A percentile compares a stretch with the other conserved stretches of the same genome.
Conservation (phyloP, 345 rosid genomes). For the Bruguiera gymnorhiza region DNA sequence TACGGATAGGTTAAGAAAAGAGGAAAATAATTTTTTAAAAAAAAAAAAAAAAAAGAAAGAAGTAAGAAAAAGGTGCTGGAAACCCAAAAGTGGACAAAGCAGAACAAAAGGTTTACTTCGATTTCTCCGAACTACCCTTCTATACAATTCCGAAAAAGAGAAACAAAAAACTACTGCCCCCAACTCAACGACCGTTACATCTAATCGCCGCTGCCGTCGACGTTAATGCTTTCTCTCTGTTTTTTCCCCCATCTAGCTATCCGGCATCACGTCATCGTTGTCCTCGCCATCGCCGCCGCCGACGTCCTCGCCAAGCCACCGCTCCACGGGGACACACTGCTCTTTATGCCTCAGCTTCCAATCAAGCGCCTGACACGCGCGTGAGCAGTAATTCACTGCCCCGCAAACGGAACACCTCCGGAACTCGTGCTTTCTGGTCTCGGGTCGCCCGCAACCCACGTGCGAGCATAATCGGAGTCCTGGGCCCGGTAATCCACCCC, state of each 20-base stretch:
- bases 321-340: slow-evolving; percentile 68
- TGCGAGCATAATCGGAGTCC: slow-evolving; percentile 83
- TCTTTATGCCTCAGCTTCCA: slow-evolving; percentile 90
- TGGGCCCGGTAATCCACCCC: slow-evolving; percentile 37
- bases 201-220: slow-evolving; percentile 4
- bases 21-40: no score
- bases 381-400: slow-evolving; percentile 86
- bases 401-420: slow-evolving; percentile 95
- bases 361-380: slow-evolving; percentile 96
- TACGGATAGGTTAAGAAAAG: slow-evolving; percentile 2
- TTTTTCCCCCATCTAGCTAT: slow-evolving; percentile 21
- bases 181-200: slow-evolving; percentile 19
- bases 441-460: slow-evolving; percentile 83
- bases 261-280: slow-evolving; percentile 34
- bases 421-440: slow-evolving; percentile 87
- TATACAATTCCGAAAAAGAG: slow-evolving; percentile 18
- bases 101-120: slow-evolving; percentile 7
- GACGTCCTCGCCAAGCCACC: slow-evolving; percentile 56
- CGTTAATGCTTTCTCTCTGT: neutral
- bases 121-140: slow-evolving; percentile 22
- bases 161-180: slow-evolving; percentile 24
- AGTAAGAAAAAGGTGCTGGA: neutral
- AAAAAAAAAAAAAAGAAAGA: no score
- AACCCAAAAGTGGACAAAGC: neutral
- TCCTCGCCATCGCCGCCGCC: slow-evolving; percentile 36